A percentile compares a stretch with the other conserved stretches of the same genome.
phyloP scores from a whole-genome alignment of 2,329 filamentous ascomycete species.

The Claviceps sorghi region DNA sequence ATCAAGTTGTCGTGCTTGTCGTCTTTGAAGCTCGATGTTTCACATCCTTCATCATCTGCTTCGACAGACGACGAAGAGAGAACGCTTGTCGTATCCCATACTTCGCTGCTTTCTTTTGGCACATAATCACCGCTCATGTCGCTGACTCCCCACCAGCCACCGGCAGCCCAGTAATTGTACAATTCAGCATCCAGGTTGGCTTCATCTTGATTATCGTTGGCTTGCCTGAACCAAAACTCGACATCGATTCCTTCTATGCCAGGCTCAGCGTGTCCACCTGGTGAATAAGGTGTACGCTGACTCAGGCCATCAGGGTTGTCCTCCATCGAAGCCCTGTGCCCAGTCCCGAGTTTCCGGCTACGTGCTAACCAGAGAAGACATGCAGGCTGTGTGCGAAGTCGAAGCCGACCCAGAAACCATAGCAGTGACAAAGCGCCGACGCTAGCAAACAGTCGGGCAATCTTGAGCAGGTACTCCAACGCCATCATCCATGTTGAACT shows the following conservation, averaged over 20 bases:
- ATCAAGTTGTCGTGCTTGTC: constrained; percentile 59
- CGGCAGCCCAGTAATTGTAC: constrained; percentile 72
- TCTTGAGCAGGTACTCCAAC: constrained; percentile 61
- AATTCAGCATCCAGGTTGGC: constrained; percentile 56
- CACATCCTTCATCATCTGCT: constrained; percentile 25
- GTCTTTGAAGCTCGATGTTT: constrained; percentile 31
- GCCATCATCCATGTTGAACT: constrained; percentile 66
- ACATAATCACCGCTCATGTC: constrained; percentile 71
- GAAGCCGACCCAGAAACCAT: constrained; percentile 45
- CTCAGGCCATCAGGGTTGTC: background rate
- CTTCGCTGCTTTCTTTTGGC: constrained; percentile 37
- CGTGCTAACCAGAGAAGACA: constrained; percentile 44
- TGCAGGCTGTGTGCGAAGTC: constrained; percentile 18
- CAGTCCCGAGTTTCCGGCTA: constrained; percentile 4
- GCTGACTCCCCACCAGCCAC: constrained; percentile 70
- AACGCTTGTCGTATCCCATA: constrained; percentile 67
- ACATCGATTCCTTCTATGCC: constrained; percentile 58
- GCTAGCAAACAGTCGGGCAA: constrained; percentile 33
- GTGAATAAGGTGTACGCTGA: background rate
- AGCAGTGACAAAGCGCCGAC: constrained; percentile 17
- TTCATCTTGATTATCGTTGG: constrained; percentile 36
- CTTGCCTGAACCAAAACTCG: constrained; percentile 60
- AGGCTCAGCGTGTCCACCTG: constrained; percentile 40
- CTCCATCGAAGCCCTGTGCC: background rate
- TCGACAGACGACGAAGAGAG: constrained; percentile 42